Conservation (phyloP, 2,329 filamentous ascomycete genomes). For the Colletotrichum spaethianum region DNA sequence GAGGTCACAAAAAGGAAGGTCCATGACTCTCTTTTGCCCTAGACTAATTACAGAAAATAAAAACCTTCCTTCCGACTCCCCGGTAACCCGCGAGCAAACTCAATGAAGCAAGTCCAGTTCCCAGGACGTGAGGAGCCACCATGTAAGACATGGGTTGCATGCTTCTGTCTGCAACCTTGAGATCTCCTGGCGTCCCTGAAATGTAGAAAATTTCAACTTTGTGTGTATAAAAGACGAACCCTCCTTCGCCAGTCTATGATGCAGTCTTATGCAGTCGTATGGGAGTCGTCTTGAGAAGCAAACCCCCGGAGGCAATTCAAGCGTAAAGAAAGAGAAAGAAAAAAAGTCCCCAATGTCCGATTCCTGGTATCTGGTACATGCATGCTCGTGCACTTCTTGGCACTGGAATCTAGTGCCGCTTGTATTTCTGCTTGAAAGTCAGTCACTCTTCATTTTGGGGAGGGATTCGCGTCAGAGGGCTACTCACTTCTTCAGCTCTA, state of each 20-base stretch:
- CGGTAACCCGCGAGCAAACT: not conserved
- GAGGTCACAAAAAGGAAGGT: not conserved
- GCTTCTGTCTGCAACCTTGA: not conserved
- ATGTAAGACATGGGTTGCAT: not conserved
- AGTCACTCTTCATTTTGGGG: constrained; percentile 24
- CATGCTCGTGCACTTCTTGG: constrained; percentile 7
- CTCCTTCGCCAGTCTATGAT: constrained; percentile 44
- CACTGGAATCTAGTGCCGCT: constrained; percentile 53
- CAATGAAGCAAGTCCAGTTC: not conserved
- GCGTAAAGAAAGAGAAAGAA: not conserved
- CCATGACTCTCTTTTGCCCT: not conserved
- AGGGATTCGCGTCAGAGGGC: not conserved
- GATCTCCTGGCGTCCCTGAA: not conserved
- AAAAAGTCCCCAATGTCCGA: not conserved
- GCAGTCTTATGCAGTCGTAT: constrained; percentile 39
- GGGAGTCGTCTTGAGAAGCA: not conserved
- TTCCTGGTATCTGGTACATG: constrained; percentile 26
- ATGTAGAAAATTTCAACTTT: not conserved
- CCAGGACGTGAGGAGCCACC: not conserved
- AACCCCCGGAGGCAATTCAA: not conserved
- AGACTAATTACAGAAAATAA: not conserved
- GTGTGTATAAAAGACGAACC: constrained; percentile 1
- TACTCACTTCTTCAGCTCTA: constrained; percentile 90
- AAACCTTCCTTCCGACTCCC: not conserved
- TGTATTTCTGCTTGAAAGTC: constrained; percentile 61